Evolutionary conservation across 768 basidiomycete species (phyloP).

Genomic region (Clathrus columnatus): DNA sequence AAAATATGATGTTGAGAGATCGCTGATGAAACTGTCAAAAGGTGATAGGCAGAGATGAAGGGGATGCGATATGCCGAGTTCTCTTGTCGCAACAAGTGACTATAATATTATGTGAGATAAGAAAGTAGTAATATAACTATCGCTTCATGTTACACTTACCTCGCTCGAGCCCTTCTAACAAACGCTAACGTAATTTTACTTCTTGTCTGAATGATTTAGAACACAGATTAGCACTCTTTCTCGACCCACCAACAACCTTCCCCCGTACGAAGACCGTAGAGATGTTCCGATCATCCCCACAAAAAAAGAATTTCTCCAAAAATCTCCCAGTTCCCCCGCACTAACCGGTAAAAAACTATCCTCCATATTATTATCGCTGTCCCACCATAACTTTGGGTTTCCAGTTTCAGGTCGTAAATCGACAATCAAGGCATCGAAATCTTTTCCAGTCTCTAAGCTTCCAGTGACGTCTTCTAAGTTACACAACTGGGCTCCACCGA

Average conservation of each 20-base stretch:
- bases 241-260: conserved; percentile 69
- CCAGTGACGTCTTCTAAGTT: conserved; percentile 59
- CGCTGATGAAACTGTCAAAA: too few relatives aligned
- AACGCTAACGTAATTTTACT: too few relatives aligned
- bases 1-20: too few relatives aligned
- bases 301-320: conserved; percentile 81
- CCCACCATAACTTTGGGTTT: conserved; percentile 51
- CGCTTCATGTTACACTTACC: too few relatives aligned
- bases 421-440: conserved; percentile 83
- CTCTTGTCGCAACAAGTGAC: too few relatives aligned
- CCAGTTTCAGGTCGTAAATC: conserved; percentile 43
- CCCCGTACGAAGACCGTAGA: conserved; percentile 79
- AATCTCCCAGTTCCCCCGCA: conserved; percentile 38
- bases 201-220: too few relatives aligned
- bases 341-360: conserved; percentile 4
- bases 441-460: conserved; percentile 71
- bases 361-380: conserved; percentile 24
- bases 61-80: too few relatives aligned
- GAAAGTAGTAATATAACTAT: too few relatives aligned
- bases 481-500: conserved; percentile 85
- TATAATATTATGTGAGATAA: too few relatives aligned
- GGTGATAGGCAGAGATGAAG: too few relatives aligned
- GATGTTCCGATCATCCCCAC: conserved; percentile 83
- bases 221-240: too few relatives aligned
- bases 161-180: too few relatives aligned